Conservation (phyloP, 345 rosid genomes). For the Sonneratia caseolaris region DNA sequence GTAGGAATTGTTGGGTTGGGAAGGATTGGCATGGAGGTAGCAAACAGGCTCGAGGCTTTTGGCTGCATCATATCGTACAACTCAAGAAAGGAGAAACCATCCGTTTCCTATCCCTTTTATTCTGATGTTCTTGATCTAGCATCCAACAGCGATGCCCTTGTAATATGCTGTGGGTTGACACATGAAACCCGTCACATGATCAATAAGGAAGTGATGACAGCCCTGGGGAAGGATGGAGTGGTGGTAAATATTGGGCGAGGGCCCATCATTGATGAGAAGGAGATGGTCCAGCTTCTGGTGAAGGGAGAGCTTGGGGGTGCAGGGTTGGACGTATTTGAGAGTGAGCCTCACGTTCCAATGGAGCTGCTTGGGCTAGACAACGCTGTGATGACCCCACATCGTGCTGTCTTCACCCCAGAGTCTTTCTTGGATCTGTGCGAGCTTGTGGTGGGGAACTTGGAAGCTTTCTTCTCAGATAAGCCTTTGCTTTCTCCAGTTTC, state of each 20-base stretch:
- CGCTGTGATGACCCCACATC: slow-evolving; percentile 37
- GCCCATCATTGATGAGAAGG: slow-evolving; percentile 38
- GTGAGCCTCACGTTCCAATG: slow-evolving; percentile 37
- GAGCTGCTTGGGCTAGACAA: slow-evolving; percentile 34
- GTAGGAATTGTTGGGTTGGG: slow-evolving; percentile 48
- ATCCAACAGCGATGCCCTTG: slow-evolving; percentile 22
- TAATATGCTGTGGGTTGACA: slow-evolving; percentile 31
- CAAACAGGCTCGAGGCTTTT: slow-evolving; percentile 32
- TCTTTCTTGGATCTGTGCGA: slow-evolving; percentile 19
- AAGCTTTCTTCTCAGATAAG: slow-evolving; percentile 40
- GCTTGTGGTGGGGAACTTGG: slow-evolving; percentile 37
- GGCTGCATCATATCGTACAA: slow-evolving; percentile 33
- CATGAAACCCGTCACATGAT: slow-evolving; percentile 34
- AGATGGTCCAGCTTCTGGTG: slow-evolving; percentile 31
- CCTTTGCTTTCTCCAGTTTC: slow-evolving; percentile 18
- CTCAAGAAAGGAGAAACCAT: slow-evolving; percentile 27
- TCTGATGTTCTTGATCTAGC: slow-evolving; percentile 26
- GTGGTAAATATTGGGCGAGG: slow-evolving; percentile 41
- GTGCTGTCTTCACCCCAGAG: slow-evolving; percentile 31
- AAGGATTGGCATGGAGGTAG: slow-evolving; percentile 26
- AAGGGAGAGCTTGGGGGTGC: slow-evolving; percentile 43
- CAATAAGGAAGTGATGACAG: slow-evolving; percentile 27
- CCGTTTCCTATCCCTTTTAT: slow-evolving; percentile 25
- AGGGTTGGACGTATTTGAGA: slow-evolving; percentile 53
- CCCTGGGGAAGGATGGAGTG: slow-evolving; percentile 36